These are phyloP conservation scores for Akanthomyces lecanii DNA, from an alignment of 2,329 filamentous ascomycete genomes.

Conservation along the genomic window DNA sequence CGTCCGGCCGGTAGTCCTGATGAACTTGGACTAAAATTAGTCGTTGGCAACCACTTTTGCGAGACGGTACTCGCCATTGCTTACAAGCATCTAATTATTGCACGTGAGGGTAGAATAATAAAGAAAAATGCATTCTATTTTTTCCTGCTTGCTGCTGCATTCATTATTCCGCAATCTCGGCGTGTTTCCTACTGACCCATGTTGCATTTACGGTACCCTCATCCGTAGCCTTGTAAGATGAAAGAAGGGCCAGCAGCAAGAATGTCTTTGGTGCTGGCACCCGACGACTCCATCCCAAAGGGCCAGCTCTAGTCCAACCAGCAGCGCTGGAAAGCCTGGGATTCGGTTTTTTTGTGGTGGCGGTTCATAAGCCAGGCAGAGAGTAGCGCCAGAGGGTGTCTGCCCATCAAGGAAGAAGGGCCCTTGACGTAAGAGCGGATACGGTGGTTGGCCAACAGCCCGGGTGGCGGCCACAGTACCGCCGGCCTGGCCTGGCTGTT, in stretches of 20 bases:
- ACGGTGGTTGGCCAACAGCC: not conserved
- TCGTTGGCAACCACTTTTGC: not conserved
- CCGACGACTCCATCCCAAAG: not conserved
- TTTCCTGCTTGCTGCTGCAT: not conserved
- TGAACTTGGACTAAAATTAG: not conserved
- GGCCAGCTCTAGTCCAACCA: not conserved
- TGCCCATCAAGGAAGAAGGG: not conserved
- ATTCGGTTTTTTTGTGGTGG: not conserved
- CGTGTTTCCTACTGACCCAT: not conserved
- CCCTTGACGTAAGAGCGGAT: not conserved
- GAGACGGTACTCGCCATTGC: not conserved
- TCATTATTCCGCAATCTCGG: not conserved
- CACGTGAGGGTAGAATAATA: not conserved
- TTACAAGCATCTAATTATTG: not conserved
- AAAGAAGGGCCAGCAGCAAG: not conserved
- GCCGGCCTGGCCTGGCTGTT: not conserved
- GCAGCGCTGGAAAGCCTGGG: not conserved
- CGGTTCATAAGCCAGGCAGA: constrained; percentile 8
- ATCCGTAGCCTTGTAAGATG: not conserved
- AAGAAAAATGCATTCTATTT: not conserved
- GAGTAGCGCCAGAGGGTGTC: constrained; percentile 10
- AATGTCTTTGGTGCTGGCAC: constrained; percentile 7
- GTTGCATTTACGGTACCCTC: not conserved
- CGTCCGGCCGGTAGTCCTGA: not conserved
- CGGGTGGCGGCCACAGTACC: no score